phyloP scores from a whole-genome alignment of 768 basidiomycete genomes.

The Podaxis sp. region DNA sequence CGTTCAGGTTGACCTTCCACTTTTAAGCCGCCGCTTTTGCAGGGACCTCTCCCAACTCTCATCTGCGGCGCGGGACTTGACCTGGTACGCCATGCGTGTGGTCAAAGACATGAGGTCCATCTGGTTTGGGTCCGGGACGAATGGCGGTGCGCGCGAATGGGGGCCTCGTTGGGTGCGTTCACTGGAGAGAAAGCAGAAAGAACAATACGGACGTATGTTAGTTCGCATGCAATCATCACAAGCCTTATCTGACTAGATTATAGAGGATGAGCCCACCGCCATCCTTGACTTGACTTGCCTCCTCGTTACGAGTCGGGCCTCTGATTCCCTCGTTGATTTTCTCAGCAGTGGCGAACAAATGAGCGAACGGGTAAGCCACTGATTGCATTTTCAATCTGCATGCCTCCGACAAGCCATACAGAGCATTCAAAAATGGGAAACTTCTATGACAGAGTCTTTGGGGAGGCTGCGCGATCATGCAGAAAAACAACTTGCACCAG shows the following conservation, averaged over 20 bases:
- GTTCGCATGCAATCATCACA: slow-evolving; percentile 5
- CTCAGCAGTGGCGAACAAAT: slow-evolving; percentile 75
- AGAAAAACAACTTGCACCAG: slow-evolving; percentile 65
- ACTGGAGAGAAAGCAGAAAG: slow-evolving; percentile 59
- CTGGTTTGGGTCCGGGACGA: slow-evolving; percentile 70
- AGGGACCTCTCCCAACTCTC: slow-evolving; percentile 72
- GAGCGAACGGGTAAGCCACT: slow-evolving; percentile 64
- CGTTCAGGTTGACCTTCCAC: slow-evolving; percentile 43
- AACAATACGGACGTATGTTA: slow-evolving; percentile 61
- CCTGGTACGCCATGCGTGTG: slow-evolving; percentile 67
- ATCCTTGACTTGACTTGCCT: slow-evolving; percentile 69
- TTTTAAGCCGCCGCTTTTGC: slow-evolving; percentile 49
- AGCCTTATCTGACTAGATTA: slow-evolving; percentile 13
- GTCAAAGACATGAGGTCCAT: slow-evolving; percentile 65
- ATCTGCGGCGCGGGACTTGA: slow-evolving; percentile 63
- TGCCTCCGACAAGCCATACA: slow-evolving; percentile 28
- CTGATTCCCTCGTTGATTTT: slow-evolving; percentile 69
- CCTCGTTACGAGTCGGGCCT: slow-evolving; percentile 66
- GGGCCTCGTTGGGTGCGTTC: slow-evolving; percentile 71
- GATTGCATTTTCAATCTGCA: slow-evolving; percentile 9
- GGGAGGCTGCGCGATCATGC: slow-evolving; percentile 70
- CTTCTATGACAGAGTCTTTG: slow-evolving; percentile 64
- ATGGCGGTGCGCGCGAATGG: slow-evolving; percentile 63
- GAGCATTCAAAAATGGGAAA: slow-evolving; percentile 84
- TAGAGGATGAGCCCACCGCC: slow-evolving; percentile 59